Evolutionary conservation across 2,329 filamentous ascomycete genomes (phyloP).

Genomic region (Xylariaceae sp.): DNA sequence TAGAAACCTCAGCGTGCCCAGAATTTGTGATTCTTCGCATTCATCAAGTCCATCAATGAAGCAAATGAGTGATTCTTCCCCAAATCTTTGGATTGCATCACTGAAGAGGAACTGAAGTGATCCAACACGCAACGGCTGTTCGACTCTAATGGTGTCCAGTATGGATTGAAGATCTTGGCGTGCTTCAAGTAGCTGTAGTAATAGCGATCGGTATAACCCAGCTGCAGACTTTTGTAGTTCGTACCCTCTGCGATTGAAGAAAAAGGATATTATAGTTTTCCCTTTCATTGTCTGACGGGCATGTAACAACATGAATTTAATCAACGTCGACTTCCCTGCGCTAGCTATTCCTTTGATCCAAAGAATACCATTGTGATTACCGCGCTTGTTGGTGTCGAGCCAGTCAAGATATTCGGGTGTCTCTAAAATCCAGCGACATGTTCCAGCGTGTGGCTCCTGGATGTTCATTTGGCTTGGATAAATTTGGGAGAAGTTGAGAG

Average conservation of each 20-base stretch:
- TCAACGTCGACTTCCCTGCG: slow-evolving; percentile 51
- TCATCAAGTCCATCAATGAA: slow-evolving; percentile 53
- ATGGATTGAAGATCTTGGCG: slow-evolving; percentile 44
- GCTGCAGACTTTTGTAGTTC: slow-evolving; percentile 51
- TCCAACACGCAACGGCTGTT: not conserved
- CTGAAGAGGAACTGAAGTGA: not conserved
- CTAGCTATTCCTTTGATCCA: slow-evolving; percentile 54
- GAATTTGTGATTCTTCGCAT: slow-evolving; percentile 50
- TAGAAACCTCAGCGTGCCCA: slow-evolving; percentile 53
- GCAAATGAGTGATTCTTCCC: slow-evolving; percentile 14
- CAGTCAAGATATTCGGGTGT: slow-evolving; percentile 42
- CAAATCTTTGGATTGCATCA: slow-evolving; percentile 24
- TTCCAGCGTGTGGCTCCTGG: slow-evolving; percentile 25
- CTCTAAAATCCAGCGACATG: slow-evolving; percentile 35
- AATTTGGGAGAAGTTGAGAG: slow-evolving; percentile 27
- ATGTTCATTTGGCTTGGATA: slow-evolving; percentile 24
- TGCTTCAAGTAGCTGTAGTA: slow-evolving; percentile 52
- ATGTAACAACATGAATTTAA: slow-evolving; percentile 43
- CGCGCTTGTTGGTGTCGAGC: slow-evolving; percentile 36
- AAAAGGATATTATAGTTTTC: slow-evolving; percentile 45
- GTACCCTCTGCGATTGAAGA: slow-evolving; percentile 56
- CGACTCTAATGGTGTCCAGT: not conserved
- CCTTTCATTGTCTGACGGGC: slow-evolving; percentile 21
- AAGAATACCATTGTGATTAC: slow-evolving; percentile 45
- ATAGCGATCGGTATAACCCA: slow-evolving; percentile 58